Evolutionary conservation across 371 early-diverging fungal genomes (phyloP).

Genomic region (Modicella reniformis): DNA sequence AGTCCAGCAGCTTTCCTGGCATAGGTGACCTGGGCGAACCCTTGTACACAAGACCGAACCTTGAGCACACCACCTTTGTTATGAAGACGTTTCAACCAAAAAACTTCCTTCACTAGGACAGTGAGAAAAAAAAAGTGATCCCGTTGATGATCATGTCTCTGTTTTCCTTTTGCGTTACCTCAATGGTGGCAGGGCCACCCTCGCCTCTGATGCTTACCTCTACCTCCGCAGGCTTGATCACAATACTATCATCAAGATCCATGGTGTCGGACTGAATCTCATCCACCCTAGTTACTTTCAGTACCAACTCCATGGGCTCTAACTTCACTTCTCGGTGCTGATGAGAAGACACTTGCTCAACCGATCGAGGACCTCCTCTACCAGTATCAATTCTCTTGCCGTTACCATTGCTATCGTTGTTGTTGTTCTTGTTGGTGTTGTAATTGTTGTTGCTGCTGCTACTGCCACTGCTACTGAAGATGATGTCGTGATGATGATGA

Average conservation of each 20-base stretch:
- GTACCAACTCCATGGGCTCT: neutral
- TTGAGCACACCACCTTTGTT: constrained; percentile 42
- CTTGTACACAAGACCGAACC: constrained; percentile 43
- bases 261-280: constrained; percentile 43
- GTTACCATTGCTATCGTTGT: neutral
- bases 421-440: neutral
- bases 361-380: neutral
- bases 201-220: constrained; percentile 9
- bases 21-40: constrained; percentile 47
- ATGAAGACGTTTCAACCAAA: too few relatives aligned
- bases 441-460: neutral
- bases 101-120: neutral
- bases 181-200: constrained; percentile 60
- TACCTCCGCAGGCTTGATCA: constrained; percentile 43
- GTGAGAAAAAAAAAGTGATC: neutral
- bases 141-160: too few relatives aligned
- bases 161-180: constrained; percentile 69
- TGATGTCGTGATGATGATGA: too few relatives aligned
- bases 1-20: constrained; percentile 39
- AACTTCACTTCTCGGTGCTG: neutral
- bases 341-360: too few relatives aligned
- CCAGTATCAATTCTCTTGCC: neutral
- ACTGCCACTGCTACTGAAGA: too few relatives aligned
- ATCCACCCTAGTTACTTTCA: neutral
- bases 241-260: constrained; percentile 27